A percentile compares a stretch with the other conserved stretches of the same genome.
These are phyloP conservation scores for Sclerotinia trifoliorum DNA, from an alignment of 2,329 filamentous ascomycete species.

Conservation along the genomic window DNA sequence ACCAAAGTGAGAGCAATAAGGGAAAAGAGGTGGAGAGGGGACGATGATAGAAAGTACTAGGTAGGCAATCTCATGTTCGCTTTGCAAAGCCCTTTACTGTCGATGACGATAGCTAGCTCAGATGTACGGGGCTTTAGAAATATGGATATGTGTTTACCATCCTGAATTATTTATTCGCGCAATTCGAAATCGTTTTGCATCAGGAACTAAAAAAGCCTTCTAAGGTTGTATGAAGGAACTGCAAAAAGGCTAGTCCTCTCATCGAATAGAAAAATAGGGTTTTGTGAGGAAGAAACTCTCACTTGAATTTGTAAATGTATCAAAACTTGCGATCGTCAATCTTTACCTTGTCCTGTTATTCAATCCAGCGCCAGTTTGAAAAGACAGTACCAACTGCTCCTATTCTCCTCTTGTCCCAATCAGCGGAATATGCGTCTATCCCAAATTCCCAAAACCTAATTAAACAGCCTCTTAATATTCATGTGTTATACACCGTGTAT, in stretches of 20 bases:
- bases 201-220: neutral
- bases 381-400: slow-evolving; percentile 4
- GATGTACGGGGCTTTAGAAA: neutral
- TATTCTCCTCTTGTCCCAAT: neutral
- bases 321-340: neutral
- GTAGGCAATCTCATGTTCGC: neutral
- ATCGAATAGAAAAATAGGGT: neutral
- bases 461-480: slow-evolving; percentile 4
- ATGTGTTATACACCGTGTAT: neutral
- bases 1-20: too few relatives aligned
- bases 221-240: neutral
- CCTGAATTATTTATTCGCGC: neutral
- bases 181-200: neutral
- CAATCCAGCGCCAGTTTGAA: neutral
- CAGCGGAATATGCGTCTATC: slow-evolving; percentile 9
- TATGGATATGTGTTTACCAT: neutral
- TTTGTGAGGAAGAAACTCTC: neutral
- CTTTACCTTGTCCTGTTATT: slow-evolving; percentile 2
- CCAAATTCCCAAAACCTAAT: neutral
- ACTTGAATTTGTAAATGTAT: neutral
- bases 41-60: neutral
- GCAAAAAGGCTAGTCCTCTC: neutral
- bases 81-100: neutral
- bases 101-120: neutral
- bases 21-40: too few relatives aligned